A percentile compares a stretch with the other conserved stretches of the same genome.
Conservation (phyloP, 2,329 filamentous ascomycete genomes). For the Penicillium rolfsii region DNA sequence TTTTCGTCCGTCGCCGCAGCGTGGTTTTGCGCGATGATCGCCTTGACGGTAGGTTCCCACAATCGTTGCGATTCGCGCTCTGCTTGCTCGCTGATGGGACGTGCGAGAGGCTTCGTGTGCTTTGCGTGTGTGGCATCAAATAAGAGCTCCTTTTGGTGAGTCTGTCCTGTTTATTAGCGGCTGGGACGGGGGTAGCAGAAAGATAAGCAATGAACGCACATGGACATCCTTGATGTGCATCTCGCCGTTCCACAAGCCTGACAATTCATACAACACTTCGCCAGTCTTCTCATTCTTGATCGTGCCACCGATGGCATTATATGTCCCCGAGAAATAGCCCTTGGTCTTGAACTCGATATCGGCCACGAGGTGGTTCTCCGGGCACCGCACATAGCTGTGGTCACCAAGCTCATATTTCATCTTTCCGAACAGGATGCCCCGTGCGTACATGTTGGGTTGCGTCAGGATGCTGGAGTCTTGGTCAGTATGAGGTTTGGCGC, state of each 20-base stretch:
- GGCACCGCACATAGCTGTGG: constrained; percentile 89
- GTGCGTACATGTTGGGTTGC: constrained; percentile 98
- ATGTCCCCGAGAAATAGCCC: constrained; percentile 93
- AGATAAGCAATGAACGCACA: constrained; percentile 35
- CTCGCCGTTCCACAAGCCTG: constrained; percentile 89
- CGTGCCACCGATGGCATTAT: constrained; percentile 90
- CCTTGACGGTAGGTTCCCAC: constrained; percentile 80
- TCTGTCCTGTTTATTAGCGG: constrained; percentile 56
- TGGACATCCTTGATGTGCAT: constrained; percentile 88
- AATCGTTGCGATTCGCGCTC: constrained; percentile 87
- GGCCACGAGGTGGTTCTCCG: constrained; percentile 80
- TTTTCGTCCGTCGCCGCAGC: constrained; percentile 91
- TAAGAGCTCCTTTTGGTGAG: constrained; percentile 82
- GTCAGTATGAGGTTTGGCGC: constrained; percentile 12
- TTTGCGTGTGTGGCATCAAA: constrained; percentile 83
- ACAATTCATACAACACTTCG: constrained; percentile 86
- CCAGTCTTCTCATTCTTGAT: constrained; percentile 89
- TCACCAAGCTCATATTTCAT: constrained; percentile 99
- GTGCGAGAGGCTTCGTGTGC: constrained; percentile 71
- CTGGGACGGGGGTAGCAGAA: background rate
- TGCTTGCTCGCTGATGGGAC: constrained; percentile 82
- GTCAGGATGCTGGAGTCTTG: constrained; percentile 71
- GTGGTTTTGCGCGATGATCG: constrained; percentile 83
- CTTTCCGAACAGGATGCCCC: constrained; percentile 95
- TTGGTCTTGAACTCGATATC: constrained; percentile 99